phyloP scores from a whole-genome alignment of 2,329 filamentous ascomycete genomes.

The Parasarocladium wereldwijsianum region DNA sequence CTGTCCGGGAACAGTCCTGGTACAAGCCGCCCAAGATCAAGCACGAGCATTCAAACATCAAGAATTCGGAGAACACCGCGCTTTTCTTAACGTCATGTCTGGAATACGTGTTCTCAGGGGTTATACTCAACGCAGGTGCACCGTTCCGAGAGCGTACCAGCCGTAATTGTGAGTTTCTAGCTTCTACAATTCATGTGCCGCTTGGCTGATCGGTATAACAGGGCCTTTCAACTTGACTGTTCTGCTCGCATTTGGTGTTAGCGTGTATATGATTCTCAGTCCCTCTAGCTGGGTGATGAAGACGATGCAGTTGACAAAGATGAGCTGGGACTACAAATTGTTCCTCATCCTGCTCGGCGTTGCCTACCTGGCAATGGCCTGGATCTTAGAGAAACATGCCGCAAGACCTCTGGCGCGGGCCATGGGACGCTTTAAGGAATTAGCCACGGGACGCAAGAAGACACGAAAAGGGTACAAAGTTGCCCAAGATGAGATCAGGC shows the following conservation, averaged over 20 bases:
- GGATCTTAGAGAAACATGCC: slow-evolving; percentile 54
- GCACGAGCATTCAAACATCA: slow-evolving; percentile 66
- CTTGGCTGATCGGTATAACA: slow-evolving; percentile 18
- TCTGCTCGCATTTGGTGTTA: slow-evolving; percentile 48
- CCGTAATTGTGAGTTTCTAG: slow-evolving; percentile 58
- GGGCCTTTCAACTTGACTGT: slow-evolving; percentile 78
- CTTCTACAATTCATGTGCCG: background rate
- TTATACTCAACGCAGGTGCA: slow-evolving; percentile 80
- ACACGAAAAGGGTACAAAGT: slow-evolving; percentile 80
- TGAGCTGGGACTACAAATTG: slow-evolving; percentile 57
- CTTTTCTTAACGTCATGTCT: slow-evolving; percentile 86
- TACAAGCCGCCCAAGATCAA: slow-evolving; percentile 69
- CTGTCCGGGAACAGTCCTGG: slow-evolving; percentile 70
- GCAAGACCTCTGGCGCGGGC: slow-evolving; percentile 54
- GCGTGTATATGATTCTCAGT: slow-evolving; percentile 65
- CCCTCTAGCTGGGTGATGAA: slow-evolving; percentile 54
- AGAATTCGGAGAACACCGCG: slow-evolving; percentile 86
- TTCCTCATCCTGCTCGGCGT: slow-evolving; percentile 59
- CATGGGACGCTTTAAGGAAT: slow-evolving; percentile 46
- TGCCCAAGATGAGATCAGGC: slow-evolving; percentile 43
- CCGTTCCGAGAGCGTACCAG: slow-evolving; percentile 74
- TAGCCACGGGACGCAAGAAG: slow-evolving; percentile 49
- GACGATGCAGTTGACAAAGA: slow-evolving; percentile 74
- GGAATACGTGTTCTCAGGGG: slow-evolving; percentile 82
- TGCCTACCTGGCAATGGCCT: slow-evolving; percentile 54